Base-by-base conservation (phyloP, 441 rosid genomes). In the Melastoma candidum region DNA sequence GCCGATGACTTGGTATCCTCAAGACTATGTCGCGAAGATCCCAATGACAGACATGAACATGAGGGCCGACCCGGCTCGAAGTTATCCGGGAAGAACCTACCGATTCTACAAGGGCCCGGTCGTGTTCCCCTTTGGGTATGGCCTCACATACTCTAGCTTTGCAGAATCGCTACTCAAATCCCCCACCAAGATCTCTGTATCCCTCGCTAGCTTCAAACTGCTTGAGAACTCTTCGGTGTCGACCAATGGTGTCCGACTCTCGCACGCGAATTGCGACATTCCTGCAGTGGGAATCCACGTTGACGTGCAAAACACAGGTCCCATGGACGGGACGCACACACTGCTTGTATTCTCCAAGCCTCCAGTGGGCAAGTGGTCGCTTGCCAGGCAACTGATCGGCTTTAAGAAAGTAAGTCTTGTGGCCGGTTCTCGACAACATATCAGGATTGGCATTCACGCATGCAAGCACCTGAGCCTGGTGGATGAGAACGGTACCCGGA, bases 1-100 rank as follows among this genome's bases (percentile, higher is more conserved):
- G 41, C 98, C 98, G 0, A 82, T 87, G 95, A 92, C 98, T n/a
- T 92, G 98, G 98, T 88, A 92, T 63, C 96, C 90, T 14, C 89
- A 92, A 53, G 90, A 78, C 0, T 92, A 88, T 36, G 46, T 85
- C 2, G 44, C 68, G 4, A 77, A 81, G 58, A 62, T 92, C 7
- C 89, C 94, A 1, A 92, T 92, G 98, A 87, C 96, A 0, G 67
- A 77, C 53, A 87, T 92, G 98, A 76, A 75, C 0, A 92, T 92
- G 98, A 60, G 95, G 44, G 48, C 96, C 2, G 73, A 68, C 67
- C 58, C 44, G 7, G 70, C 80, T 2, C 78, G 59, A 26, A 69
- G 65, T 14, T 80, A 79, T 62, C 95, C 95, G 0, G 98, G 98
- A 51, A 74, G 98, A 60, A 80, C 82, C 5, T 82, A 76, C 46